Evolutionary conservation across 371 early-diverging fungal genomes (phyloP), one percentile per base, ranked within the genome.

Genomic region (Basidiobolus heterosporus): DNA sequence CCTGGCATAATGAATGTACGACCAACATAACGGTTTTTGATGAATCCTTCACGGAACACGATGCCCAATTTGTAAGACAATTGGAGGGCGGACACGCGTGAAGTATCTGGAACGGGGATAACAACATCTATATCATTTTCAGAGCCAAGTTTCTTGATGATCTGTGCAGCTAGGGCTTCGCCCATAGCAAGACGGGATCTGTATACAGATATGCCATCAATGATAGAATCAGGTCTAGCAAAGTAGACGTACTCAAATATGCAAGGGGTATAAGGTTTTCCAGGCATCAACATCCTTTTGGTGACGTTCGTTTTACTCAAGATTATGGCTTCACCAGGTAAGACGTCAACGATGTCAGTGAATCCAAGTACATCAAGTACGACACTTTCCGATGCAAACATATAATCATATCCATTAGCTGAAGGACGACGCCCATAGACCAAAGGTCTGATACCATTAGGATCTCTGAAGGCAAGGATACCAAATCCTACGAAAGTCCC

Each of bases 1-100:
- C 93, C 97, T 13, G 97, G 95, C 97, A 96, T 96, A 55, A 96
- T 96, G 56, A 96, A 96, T 7, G 97, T 94, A 52, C 97, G 76
- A 4, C 95, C 97, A 60, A 96, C 80, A 59, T 96, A 96, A 46
- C 95, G 69, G 73, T 97, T 97, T 75, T 95, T 95, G 66, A 92
- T 90, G 62, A 97, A 95, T 7, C 95, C 97, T 70, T 97, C 97
- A 48, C 97, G 85, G 60, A 89, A 97, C 20, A 76, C 63, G 44
- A 85, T 78, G 45, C 82, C 77, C 36, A 97, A 62, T 54, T 82
- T 78, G 54, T 84, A 78, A 13, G 93, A 81, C 0, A 81, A 71
- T 67, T 97, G 90, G 54, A 97, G 62, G 16, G 95, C 97, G 23
- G 91, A 84, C 5, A 83, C 84, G 53, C 97, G 79, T 60, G 83